Conservation (phyloP, 1,284 basidiomycete genomes). For the Gomphus sp. region DNA sequence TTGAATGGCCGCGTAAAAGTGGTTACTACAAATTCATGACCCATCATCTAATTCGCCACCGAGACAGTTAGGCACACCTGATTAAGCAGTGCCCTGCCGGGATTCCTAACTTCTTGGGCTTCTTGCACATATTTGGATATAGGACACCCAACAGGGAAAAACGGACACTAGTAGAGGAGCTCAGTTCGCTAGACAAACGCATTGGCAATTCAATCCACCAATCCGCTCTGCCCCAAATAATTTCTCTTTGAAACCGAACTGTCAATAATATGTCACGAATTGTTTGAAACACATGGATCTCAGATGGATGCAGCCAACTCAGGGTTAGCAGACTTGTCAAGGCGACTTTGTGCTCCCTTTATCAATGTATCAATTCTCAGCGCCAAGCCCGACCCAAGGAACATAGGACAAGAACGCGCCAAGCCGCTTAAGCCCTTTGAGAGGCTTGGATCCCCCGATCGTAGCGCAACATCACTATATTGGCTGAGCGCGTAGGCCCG, state of each 20-base stretch:
- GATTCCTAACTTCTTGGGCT: no score
- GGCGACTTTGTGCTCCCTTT: no score
- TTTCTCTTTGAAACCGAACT: not conserved
- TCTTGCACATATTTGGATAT: no score
- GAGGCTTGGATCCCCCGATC: not conserved
- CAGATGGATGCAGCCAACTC: not conserved
- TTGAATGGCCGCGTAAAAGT: not conserved
- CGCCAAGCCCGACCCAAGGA: not conserved
- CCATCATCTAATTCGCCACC: no score
- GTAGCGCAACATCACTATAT: not conserved
- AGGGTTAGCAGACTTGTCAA: not conserved
- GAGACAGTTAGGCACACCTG: not conserved
- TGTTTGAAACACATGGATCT: not conserved
- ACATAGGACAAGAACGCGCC: not conserved
- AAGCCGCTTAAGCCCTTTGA: not conserved
- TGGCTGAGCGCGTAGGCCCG: not conserved
- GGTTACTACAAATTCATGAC: no score
- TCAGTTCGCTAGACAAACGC: no score
- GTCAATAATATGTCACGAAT: not conserved
- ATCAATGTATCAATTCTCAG: not conserved
- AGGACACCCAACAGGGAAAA: no score
- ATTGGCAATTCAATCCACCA: no score
- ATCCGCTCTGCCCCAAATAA: no score
- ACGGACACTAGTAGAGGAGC: no score
- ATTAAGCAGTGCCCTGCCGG: no score